Percentiles rank a stretch among this genome's conserved stretches.
These are phyloP conservation scores for Naganishia onofrii DNA, from an alignment of 768 basidiomycete genomes.

Conservation along the genomic window DNA sequence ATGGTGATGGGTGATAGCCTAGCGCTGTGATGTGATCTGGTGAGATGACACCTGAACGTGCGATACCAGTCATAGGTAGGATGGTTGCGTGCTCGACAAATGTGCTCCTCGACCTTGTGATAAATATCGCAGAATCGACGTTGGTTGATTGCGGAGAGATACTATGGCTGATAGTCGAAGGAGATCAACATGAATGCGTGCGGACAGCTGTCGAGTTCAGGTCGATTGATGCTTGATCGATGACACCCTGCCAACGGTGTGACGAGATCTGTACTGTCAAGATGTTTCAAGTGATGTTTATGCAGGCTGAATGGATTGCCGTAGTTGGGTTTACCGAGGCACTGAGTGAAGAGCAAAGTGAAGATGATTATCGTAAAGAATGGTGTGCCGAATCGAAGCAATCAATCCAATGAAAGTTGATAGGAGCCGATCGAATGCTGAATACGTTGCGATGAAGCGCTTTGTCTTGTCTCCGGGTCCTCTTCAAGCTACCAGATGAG, in stretches of 20 bases:
- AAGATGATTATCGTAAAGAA: too few species aligned
- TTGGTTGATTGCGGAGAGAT: neutral
- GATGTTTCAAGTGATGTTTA: neutral
- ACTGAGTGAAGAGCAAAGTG: too few species aligned
- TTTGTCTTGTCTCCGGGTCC: neutral
- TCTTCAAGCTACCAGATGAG: neutral
- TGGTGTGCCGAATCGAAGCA: too few species aligned
- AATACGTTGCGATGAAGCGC: neutral
- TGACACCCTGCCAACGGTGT: neutral
- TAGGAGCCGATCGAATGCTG: neutral
- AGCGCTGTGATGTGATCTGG: constrained; percentile 3
- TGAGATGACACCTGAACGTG: constrained; percentile 24
- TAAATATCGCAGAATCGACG: neutral
- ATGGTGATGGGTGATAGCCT: constrained; percentile 17
- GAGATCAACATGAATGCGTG: neutral
- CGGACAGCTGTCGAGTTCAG: neutral
- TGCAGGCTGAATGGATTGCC: too few species aligned
- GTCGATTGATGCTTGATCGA: neutral
- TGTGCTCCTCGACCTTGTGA: neutral
- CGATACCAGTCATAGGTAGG: constrained; percentile 9
- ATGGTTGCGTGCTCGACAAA: neutral
- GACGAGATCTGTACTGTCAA: neutral
- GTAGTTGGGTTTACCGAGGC: too few species aligned
- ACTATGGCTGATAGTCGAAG: neutral
- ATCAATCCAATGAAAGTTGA: too few species aligned